Conservation (phyloP, 768 basidiomycete genomes). For the Russula foetens region DNA sequence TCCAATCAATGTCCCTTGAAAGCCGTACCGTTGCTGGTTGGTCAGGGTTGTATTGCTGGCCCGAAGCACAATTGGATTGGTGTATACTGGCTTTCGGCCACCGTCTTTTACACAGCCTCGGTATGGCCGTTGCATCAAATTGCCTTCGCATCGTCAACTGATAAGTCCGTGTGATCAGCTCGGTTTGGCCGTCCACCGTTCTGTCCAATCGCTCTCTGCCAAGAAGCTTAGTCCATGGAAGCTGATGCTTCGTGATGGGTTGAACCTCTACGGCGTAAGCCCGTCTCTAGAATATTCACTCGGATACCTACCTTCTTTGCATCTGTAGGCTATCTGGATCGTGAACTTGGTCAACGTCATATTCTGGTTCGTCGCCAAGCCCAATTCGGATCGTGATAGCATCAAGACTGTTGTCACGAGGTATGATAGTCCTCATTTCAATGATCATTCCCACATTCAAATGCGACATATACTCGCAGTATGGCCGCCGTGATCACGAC, state of each 20-base stretch:
- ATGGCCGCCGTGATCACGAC: constrained; percentile 85
- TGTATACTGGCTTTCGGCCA: constrained; percentile 78
- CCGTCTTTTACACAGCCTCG: constrained; percentile 61
- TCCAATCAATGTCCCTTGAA: constrained; percentile 9
- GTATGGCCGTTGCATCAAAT: constrained; percentile 30
- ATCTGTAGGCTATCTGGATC: constrained; percentile 52
- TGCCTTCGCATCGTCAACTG: neutral
- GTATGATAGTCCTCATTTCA: constrained; percentile 22
- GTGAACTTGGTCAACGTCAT: constrained; percentile 79
- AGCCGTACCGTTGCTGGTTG: constrained; percentile 63
- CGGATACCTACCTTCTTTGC: neutral
- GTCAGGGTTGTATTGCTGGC: constrained; percentile 83
- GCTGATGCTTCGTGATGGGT: constrained; percentile 82
- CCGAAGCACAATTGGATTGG: constrained; percentile 77
- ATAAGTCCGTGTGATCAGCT: constrained; percentile 32
- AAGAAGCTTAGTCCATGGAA: constrained; percentile 68
- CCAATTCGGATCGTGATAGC: constrained; percentile 52
- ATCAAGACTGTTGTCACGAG: constrained; percentile 77
- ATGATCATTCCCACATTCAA: neutral
- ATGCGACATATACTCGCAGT: constrained; percentile 27
- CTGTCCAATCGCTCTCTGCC: constrained; percentile 44
- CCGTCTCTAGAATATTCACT: neutral
- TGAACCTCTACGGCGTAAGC: constrained; percentile 74
- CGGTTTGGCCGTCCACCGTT: constrained; percentile 51
- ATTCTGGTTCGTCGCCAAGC: constrained; percentile 80